Conservation (phyloP, 2,329 filamentous ascomycete genomes). For the Capronia epimyces region DNA sequence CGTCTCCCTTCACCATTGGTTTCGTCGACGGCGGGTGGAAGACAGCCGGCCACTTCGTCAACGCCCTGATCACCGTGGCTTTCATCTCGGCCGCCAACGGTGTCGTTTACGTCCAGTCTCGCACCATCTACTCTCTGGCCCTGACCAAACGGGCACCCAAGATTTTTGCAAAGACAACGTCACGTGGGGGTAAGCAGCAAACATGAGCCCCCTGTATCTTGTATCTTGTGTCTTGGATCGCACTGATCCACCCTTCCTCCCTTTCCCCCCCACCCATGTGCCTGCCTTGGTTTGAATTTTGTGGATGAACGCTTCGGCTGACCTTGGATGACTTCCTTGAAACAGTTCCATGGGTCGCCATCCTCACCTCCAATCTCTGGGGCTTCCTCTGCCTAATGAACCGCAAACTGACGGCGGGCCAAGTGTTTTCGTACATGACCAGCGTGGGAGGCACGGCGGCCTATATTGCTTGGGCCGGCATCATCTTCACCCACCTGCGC, state of each 20-base stretch:
- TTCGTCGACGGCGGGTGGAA: slow-evolving; percentile 36
- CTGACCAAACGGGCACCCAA: slow-evolving; percentile 50
- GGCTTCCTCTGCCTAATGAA: slow-evolving; percentile 38
- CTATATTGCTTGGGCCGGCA: slow-evolving; percentile 48
- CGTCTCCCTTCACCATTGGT: slow-evolving; percentile 47
- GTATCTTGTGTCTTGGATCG: too few species aligned
- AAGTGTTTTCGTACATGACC: slow-evolving; percentile 40
- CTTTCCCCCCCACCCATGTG: too few species aligned
- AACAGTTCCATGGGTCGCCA: slow-evolving; percentile 2
- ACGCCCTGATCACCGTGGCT: slow-evolving; percentile 68
- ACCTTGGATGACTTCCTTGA: too few species aligned
- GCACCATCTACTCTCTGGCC: slow-evolving; percentile 46
- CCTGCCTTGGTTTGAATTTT: too few species aligned
- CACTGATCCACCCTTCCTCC: too few species aligned
- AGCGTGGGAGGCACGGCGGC: slow-evolving; percentile 45
- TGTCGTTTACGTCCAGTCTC: slow-evolving; percentile 52
- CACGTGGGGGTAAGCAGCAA: background rate
- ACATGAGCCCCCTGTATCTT: background rate
- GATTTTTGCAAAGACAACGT: slow-evolving; percentile 35
- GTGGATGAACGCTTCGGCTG: too few species aligned
- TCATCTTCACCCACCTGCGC: slow-evolving; percentile 45
- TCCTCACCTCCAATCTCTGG: slow-evolving; percentile 8
- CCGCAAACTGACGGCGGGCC: background rate
- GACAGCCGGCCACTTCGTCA: slow-evolving; percentile 66
- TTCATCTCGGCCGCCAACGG: slow-evolving; percentile 67